These are phyloP conservation scores for Paecilomyces formosus DNA, from an alignment of 2,329 filamentous ascomycete species.

Conservation along the genomic window DNA sequence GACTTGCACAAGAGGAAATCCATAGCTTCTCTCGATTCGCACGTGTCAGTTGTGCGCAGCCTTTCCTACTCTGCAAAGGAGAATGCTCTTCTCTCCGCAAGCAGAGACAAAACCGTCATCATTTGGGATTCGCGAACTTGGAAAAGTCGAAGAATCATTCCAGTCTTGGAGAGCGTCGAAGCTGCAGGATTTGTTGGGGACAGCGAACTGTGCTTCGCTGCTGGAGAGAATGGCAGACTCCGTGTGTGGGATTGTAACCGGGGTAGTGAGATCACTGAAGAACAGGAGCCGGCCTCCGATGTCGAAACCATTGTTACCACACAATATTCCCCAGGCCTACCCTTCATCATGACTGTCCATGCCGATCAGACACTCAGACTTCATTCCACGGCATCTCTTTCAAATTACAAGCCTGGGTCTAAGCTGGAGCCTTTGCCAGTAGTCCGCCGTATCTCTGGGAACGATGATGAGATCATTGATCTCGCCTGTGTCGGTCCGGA, in stretches of 20 bases:
- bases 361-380: conserved; percentile 81
- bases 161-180: conserved; percentile 79
- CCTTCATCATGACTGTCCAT: conserved; percentile 73
- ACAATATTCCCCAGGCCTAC: conserved; percentile 56
- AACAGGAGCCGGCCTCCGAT: conserved; percentile 56
- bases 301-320: conserved; percentile 64
- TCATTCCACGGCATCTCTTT: conserved; percentile 48
- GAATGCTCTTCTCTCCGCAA: conserved; percentile 71
- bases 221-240: conserved; percentile 73
- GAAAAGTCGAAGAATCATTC: conserved; percentile 73
- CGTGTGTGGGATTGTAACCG: conserved; percentile 75
- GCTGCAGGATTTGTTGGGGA: conserved; percentile 69
- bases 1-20: conserved; percentile 77
- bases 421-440: conserved; percentile 52
- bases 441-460: conserved; percentile 80
- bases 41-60: conserved; percentile 88
- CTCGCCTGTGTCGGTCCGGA: conserved; percentile 77
- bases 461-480: conserved; percentile 96
- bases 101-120: conserved; percentile 88
- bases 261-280: conserved; percentile 70
- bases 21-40: conserved; percentile 74
- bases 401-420: conserved; percentile 29
- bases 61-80: conserved; percentile 72
- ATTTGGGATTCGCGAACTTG: conserved; percentile 84
- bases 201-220: conserved; percentile 70